Evolutionary conservation across 352 stramenopile genomes (phyloP).

Genomic region (Phytophthora litchii): DNA sequence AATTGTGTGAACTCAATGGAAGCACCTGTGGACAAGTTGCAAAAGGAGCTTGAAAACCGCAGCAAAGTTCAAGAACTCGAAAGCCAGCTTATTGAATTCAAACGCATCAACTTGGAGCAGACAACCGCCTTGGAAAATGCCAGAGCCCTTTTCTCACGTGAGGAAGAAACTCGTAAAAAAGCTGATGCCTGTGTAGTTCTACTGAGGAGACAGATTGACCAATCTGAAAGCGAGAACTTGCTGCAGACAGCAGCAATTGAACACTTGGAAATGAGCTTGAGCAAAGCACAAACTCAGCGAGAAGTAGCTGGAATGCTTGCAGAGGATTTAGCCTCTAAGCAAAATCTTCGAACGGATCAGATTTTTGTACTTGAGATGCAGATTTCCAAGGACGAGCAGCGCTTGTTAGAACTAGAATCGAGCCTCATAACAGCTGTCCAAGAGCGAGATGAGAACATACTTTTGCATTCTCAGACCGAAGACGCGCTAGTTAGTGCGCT

Average conservation of each 20-base stretch:
- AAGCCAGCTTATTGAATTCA: constrained; percentile 6
- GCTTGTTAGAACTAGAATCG: constrained; percentile 9
- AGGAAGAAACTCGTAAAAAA: constrained; percentile 4
- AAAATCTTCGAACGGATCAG: not conserved
- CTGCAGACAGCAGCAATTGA: not conserved
- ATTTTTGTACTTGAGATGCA: constrained; percentile 3
- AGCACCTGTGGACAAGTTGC: not conserved
- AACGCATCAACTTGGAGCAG: constrained; percentile 10
- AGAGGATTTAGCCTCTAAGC: constrained; percentile 7
- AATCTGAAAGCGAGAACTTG: constrained; percentile 1
- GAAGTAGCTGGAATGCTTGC: constrained; percentile 11
- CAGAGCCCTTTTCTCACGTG: constrained; percentile 1
- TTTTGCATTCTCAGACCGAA: constrained; percentile 27
- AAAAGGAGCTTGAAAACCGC: constrained; percentile 12
- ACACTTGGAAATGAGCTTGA: constrained; percentile 1
- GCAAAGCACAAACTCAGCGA: constrained; percentile 3
- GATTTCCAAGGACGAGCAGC: not conserved
- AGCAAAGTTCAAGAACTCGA: not conserved
- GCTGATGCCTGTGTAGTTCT: not conserved
- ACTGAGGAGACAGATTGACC: not conserved
- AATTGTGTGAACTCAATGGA: not conserved
- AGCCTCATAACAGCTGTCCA: not conserved
- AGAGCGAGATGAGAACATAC: constrained; percentile 8
- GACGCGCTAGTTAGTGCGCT: constrained; percentile 14
- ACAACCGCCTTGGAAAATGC: constrained; percentile 9